Conservation (phyloP, 257 asterid genomes). For the Jaltomata sinuosa region DNA sequence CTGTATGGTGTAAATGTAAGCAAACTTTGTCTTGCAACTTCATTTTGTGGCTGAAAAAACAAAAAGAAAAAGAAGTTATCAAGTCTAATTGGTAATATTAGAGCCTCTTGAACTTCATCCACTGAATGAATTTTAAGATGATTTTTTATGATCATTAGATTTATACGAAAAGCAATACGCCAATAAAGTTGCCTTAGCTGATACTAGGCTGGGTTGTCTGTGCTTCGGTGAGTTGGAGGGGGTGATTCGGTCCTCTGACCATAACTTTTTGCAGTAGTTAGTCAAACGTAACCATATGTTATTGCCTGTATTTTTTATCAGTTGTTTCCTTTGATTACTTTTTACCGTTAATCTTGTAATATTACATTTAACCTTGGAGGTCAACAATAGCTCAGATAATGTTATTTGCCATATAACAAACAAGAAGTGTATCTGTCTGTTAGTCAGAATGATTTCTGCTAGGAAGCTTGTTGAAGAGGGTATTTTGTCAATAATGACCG, state of each 20-base stretch:
- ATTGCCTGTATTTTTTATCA: not conserved
- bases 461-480: not conserved
- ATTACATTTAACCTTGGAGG: not conserved
- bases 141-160: not conserved
- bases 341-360: not conserved
- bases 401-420: not conserved
- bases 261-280: not conserved
- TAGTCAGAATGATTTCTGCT: not conserved
- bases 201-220: not conserved
- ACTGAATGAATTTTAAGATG: not conserved
- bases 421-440: not conserved
- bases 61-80: not conserved
- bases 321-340: not conserved
- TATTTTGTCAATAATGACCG: not conserved
- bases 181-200: not conserved
- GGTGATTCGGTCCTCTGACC: not conserved
- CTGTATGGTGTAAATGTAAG: not conserved
- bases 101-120: not conserved
- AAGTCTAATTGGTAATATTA: not conserved
- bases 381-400: not conserved
- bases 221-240: not conserved
- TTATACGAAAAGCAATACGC: not conserved
- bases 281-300: not conserved
- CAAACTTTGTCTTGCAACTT: not conserved
- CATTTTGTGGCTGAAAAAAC: not conserved